Base-by-base conservation (phyloP, 768 basidiomycete genomes). In the Exidia glandulosa region DNA sequence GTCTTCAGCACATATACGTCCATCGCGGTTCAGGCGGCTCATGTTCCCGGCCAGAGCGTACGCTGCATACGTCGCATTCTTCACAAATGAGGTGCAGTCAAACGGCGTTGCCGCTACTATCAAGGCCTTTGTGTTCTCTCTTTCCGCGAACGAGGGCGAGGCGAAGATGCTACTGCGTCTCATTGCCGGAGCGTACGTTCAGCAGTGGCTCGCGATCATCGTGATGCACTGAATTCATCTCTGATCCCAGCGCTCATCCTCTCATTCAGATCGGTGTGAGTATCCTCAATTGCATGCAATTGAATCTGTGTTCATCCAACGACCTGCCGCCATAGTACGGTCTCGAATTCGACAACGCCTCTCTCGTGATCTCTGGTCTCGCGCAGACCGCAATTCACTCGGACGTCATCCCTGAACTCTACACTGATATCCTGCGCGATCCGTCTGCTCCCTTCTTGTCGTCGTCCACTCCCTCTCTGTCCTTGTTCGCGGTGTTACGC, bases 251-350 rank as follows among this genome's bases (percentile, higher is more conserved):
- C 3, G 60, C 79, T 13, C 83, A 85, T 68, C 80, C 82, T 0
- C 67, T 81, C 55, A 85, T 85, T 55, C 78, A 80, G 63, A 69
- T 76, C n/a, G 83, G 83, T 45, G 82, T 83, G 65, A 48, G 77
- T 75, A 10, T 23, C 2, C 7, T 59, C 34, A n/a, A n/a, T 33
- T 29, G 12, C 31, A 13, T 19, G 2, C 41, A 45, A 5, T 12
- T 27, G 54, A 31, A 36, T 57, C 47, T n/a, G n/a, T n/a, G n/a
- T n/a, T n/a, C n/a, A n/a, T n/a, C 34, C 57, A 61, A n/a, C 50
- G 41, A 54, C 16, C 12, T 13, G 3, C 2, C 33, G 60, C 25
- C 30, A 19, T 47, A 82, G 80, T 81, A 81, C 65, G 81, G 75
- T 5, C 68, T 74, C 30, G 81, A 84, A 62, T 84, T 83, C 57